These are phyloP conservation scores for Penicillium desertorum DNA, from an alignment of 495 filamentous ascomycete genomes.

Conservation along the genomic window DNA sequence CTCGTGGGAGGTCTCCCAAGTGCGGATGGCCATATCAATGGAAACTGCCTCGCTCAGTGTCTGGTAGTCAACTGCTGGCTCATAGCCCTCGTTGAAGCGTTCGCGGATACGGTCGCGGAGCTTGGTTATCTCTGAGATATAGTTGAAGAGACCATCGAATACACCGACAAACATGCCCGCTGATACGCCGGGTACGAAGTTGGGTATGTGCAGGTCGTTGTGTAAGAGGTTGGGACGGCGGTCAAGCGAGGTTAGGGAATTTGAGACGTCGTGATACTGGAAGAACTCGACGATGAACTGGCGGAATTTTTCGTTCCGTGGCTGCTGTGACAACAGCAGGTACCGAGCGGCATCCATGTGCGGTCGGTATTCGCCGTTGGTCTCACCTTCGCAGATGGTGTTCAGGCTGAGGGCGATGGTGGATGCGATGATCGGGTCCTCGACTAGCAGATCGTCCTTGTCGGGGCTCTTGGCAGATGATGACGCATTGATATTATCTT, in stretches of 20 bases:
- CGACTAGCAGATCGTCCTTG: constrained; percentile 43
- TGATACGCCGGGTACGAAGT: constrained; percentile 71
- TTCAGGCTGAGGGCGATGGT: constrained; percentile 82
- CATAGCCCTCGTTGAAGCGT: constrained; percentile 59
- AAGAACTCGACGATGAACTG: constrained; percentile 92
- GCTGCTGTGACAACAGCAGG: constrained; percentile 61
- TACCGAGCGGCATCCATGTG: constrained; percentile 77
- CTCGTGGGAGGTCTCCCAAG: constrained; percentile 72
- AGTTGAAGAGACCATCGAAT: constrained; percentile 78
- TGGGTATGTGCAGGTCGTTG: constrained; percentile 63
- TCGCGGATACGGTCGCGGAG: constrained; percentile 74
- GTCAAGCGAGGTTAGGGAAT: constrained; percentile 71
- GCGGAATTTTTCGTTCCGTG: constrained; percentile 62
- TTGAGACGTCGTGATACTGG: constrained; percentile 83
- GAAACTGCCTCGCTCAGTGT: constrained; percentile 71
- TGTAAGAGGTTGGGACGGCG: constrained; percentile 53
- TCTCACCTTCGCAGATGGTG: constrained; percentile 75
- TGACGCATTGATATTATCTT: constrained; percentile 45
- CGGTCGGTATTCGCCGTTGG: constrained; percentile 72
- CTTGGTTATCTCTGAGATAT: constrained; percentile 76
- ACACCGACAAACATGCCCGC: constrained; percentile 78
- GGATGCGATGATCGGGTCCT: constrained; percentile 66
- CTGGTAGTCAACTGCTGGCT: constrained; percentile 72
- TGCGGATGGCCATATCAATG: constrained; percentile 73
- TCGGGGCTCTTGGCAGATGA: constrained; percentile 21